These are phyloP conservation scores for Obba rivulosa DNA, from an alignment of 768 basidiomycete genomes.

Conservation along the genomic window DNA sequence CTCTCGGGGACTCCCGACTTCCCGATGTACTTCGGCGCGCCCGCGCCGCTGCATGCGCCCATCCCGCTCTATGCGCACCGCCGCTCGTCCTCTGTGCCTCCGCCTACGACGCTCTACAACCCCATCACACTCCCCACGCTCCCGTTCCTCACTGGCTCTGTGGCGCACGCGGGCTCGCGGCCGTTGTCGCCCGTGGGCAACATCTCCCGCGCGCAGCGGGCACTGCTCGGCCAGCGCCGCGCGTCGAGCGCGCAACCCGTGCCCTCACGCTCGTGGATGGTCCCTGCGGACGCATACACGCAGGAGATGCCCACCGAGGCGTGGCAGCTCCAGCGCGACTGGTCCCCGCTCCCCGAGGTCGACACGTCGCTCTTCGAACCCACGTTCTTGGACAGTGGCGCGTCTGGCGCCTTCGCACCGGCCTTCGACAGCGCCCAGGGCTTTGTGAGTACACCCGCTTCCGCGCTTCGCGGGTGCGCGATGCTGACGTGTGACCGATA, in stretches of 20 bases:
- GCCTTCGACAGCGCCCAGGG: conserved; percentile 1
- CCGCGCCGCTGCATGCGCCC: conserved; percentile 1
- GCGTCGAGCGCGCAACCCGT: conserved; percentile 44
- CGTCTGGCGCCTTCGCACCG: conserved; percentile 21
- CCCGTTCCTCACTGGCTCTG: conserved; percentile 29
- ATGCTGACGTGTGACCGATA: conserved; percentile 3
- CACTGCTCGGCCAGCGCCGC: conserved; percentile 40
- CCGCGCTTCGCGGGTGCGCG: conserved; percentile 14
- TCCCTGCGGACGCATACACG: conserved; percentile 15
- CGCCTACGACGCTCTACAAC: conserved; percentile 36
- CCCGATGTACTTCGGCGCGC: conserved; percentile 14
- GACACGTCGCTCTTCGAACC: conserved; percentile 44
- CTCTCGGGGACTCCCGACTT: conserved; percentile 11
- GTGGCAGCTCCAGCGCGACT: conserved; percentile 35
- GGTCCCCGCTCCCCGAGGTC: conserved; percentile 44
- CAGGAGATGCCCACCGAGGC: conserved; percentile 6
- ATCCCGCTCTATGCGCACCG: conserved; percentile 35
- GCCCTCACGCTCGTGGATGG: conserved; percentile 32
- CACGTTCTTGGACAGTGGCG: conserved; percentile 27
- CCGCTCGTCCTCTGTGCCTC: conserved; percentile 60
- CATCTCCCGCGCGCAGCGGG: conserved; percentile 39
- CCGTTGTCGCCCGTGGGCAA: conserved; percentile 39
- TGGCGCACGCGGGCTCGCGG: conserved; percentile 26
- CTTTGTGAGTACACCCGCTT: conserved; percentile 14
- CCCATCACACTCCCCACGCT: conserved; percentile 40